phyloP scores from a whole-genome alignment of 345 rosid species.

The Crucihimalaya himalaica region DNA sequence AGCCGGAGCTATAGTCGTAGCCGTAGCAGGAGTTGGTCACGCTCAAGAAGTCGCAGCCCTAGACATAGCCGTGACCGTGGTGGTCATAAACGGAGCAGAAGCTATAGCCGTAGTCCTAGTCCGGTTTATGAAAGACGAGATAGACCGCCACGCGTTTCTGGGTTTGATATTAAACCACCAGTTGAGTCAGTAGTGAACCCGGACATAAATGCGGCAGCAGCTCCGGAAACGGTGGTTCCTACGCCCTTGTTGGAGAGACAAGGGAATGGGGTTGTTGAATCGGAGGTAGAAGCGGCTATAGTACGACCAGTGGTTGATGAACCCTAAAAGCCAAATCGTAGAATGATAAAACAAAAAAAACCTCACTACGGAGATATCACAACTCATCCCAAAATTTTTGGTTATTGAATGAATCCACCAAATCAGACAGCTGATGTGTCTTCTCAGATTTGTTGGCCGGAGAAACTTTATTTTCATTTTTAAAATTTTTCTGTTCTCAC shows the following conservation, averaged over 20 bases:
- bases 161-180: slow-evolving; percentile 40
- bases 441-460: not conserved
- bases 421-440: slow-evolving; percentile 1
- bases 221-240: slow-evolving; percentile 14
- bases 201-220: not conserved
- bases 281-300: slow-evolving; percentile 25
- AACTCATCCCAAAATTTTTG: slow-evolving; percentile 20
- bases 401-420: slow-evolving; percentile 14
- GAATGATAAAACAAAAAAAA: not conserved
- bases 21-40: slow-evolving; percentile 51
- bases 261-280: slow-evolving; percentile 28
- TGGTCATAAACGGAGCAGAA: slow-evolving; percentile 46
- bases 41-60: slow-evolving; percentile 50
- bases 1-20: slow-evolving; percentile 53
- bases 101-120: slow-evolving; percentile 58
- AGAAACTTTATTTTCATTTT: not conserved
- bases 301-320: slow-evolving; percentile 22
- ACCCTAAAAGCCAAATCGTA: slow-evolving; percentile 13
- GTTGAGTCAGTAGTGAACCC: slow-evolving; percentile 22
- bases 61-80: slow-evolving; percentile 52
- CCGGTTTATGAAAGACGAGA: slow-evolving; percentile 51
- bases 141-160: slow-evolving; percentile 42
- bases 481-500: not conserved
- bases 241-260: not conserved
- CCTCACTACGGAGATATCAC: not conserved